Evolutionary conservation across 2,329 filamentous ascomycete genomes (phyloP).

Genomic region (Venturia asperata): DNA sequence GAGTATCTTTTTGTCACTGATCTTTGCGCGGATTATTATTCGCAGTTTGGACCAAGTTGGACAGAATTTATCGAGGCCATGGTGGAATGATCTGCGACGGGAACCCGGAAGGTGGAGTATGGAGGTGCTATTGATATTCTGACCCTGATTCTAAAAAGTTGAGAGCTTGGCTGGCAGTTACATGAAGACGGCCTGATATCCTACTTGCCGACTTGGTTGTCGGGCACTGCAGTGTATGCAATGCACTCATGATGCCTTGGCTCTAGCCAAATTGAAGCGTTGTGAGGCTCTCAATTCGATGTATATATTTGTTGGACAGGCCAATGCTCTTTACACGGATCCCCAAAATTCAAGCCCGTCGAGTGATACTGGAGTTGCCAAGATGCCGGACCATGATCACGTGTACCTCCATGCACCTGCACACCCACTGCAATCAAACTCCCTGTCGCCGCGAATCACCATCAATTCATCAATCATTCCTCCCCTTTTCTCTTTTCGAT

Average conservation of each 20-base stretch:
- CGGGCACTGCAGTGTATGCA: background rate
- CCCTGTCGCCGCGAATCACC: background rate
- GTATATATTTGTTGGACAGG: background rate
- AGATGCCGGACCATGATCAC: too few relatives aligned
- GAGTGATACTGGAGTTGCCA: background rate
- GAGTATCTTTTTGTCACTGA: conserved; percentile 17
- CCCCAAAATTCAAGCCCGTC: background rate
- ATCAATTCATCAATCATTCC: background rate
- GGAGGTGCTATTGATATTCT: conserved; percentile 12
- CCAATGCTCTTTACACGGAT: background rate
- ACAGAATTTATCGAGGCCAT: conserved; percentile 13
- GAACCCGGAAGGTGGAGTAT: background rate
- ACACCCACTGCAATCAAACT: background rate
- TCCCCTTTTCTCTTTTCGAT: background rate
- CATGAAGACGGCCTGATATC: background rate
- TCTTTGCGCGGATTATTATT: conserved; percentile 14
- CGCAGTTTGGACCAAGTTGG: conserved; percentile 10
- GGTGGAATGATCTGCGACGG: conserved; percentile 7
- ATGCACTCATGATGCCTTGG: background rate
- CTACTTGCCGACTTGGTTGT: background rate
- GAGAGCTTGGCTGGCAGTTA: background rate
- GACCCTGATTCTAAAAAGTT: background rate
- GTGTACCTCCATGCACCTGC: too few relatives aligned
- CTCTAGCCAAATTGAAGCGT: background rate
- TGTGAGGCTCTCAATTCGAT: background rate